Percentiles rank a stretch among this genome's conserved stretches.
Evolutionary conservation across 345 rosid species (phyloP).

Genomic region (Physaria fendleri): DNA sequence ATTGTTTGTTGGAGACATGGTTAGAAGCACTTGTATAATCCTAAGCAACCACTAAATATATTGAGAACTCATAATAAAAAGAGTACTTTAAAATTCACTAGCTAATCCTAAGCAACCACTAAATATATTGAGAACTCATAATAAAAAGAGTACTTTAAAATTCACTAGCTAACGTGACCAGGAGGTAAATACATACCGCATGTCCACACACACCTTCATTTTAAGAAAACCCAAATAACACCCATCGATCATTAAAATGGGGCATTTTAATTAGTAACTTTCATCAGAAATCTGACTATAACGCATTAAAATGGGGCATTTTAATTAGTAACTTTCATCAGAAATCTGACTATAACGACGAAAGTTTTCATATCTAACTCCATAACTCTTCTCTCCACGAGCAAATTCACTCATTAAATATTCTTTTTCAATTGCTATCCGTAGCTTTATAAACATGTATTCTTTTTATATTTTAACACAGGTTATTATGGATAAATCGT

Average conservation of each 20-base stretch:
- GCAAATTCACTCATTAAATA: no score
- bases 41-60: slow-evolving; percentile 9
- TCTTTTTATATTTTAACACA: no score
- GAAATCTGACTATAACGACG: slow-evolving; percentile 23
- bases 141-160: background rate
- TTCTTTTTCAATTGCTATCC: no score
- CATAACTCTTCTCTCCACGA: no score
- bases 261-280: background rate
- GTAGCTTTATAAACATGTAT: no score
- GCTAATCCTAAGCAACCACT: slow-evolving; percentile 4
- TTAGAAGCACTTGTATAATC: no score
- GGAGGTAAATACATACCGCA: slow-evolving; percentile 2
- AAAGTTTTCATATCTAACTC: no score
- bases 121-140: slow-evolving; percentile 4
- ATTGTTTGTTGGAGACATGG: slow-evolving; percentile 7
- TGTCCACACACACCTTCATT: background rate
- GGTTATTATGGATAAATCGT: no score
- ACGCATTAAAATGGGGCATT: no score
- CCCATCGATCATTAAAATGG: background rate
- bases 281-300: slow-evolving; percentile 18
- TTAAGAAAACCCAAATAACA: slow-evolving; percentile 22
- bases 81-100: background rate
- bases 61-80: background rate
- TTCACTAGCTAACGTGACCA: slow-evolving; percentile 13
- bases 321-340: slow-evolving; percentile 2